Percentiles rank a stretch among this genome's conserved stretches.
These are phyloP conservation scores for Hygrocybe punicea DNA, from an alignment of 768 basidiomycete species.

Conservation along the genomic window DNA sequence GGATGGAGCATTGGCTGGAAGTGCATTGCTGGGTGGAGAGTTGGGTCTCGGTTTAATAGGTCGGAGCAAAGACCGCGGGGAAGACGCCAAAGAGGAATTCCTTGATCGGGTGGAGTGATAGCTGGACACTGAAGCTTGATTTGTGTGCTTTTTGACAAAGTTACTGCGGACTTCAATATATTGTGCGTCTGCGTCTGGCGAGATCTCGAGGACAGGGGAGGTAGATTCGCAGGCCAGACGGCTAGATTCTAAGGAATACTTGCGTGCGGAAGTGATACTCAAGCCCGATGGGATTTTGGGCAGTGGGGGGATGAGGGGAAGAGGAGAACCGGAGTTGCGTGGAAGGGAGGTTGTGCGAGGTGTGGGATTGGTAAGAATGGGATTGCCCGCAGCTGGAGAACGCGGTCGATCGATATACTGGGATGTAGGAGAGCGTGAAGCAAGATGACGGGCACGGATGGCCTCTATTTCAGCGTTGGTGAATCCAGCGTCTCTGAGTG, in stretches of 20 bases:
- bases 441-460: constrained; percentile 46
- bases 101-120: constrained; percentile 2
- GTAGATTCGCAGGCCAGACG: constrained; percentile 1
- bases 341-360: constrained; percentile 39
- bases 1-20: background rate
- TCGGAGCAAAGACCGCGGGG: constrained; percentile 3
- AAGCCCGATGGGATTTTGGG: background rate
- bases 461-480: constrained; percentile 64
- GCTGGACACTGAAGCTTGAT: constrained; percentile 1
- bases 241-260: background rate
- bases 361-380: constrained; percentile 27
- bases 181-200: background rate
- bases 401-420: constrained; percentile 34
- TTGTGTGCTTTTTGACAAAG: background rate
- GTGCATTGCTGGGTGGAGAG: background rate
- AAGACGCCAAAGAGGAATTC: constrained; percentile 6
- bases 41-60: constrained; percentile 3
- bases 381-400: constrained; percentile 11
- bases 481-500: constrained; percentile 59
- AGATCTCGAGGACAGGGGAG: background rate
- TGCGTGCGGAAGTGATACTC: background rate
- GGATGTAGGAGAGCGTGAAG: constrained; percentile 34
- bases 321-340: constrained; percentile 23
- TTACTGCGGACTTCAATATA: background rate
- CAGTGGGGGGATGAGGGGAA: constrained; percentile 8